A percentile compares a stretch with the other conserved stretches of the same genome.
These are phyloP conservation scores for Auriculariales sp. DNA, from an alignment of 768 basidiomycete genomes.

Conservation along the genomic window DNA sequence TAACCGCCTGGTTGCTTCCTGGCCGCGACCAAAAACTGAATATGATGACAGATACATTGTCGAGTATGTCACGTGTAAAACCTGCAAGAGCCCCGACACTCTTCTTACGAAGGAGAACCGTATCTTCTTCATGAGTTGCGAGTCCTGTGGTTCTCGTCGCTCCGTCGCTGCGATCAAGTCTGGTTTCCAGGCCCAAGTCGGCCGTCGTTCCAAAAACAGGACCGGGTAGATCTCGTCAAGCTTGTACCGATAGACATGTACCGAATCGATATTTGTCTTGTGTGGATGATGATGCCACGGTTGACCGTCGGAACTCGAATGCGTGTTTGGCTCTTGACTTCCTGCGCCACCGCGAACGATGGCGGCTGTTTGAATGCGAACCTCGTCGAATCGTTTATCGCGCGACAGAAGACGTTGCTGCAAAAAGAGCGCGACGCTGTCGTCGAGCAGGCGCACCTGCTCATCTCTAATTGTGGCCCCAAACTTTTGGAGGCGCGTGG, in stretches of 20 bases:
- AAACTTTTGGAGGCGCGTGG: conserved; percentile 83
- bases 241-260: no score
- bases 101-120: conserved; percentile 94
- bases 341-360: no score
- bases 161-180: conserved; percentile 97
- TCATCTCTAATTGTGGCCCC: conserved; percentile 70
- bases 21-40: no score
- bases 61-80: conserved; percentile 98
- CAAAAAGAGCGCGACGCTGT: conserved; percentile 70
- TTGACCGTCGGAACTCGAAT: no score
- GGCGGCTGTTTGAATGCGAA: background rate
- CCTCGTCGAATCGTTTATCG: conserved; percentile 40
- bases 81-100: conserved; percentile 97
- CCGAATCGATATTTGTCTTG: no score
- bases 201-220: conserved; percentile 15
- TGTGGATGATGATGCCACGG: no score
- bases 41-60: no score
- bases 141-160: conserved; percentile 78
- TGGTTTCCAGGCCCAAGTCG: conserved; percentile 94
- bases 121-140: conserved; percentile 94
- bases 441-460: conserved; percentile 59
- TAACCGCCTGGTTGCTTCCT: no score
- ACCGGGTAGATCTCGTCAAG: background rate
- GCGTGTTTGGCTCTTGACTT: no score
- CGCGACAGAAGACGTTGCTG: conserved; percentile 52